Percentiles rank a stretch among this genome's conserved stretches.
Evolutionary conservation across 306 rosid genomes (phyloP).

Genomic region (Macrotyloma uniflorum): DNA sequence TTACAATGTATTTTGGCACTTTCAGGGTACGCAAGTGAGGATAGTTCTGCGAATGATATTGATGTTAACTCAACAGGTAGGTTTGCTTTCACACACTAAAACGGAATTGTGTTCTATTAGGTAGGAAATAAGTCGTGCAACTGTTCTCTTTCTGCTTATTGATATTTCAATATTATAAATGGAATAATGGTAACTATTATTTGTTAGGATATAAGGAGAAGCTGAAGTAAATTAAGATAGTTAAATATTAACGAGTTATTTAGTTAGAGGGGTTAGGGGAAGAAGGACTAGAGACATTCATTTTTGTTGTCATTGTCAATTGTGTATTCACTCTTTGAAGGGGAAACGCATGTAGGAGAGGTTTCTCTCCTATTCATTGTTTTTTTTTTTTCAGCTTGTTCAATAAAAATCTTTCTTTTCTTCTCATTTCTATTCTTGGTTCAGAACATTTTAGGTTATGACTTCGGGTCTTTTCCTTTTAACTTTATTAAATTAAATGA

Average conservation of each 20-base stretch:
- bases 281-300: too few relatives aligned
- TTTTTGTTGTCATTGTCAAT: too few relatives aligned
- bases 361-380: too few relatives aligned
- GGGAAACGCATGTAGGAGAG: too few relatives aligned
- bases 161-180: neutral
- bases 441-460: neutral
- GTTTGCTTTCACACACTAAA: slow-evolving; percentile 18
- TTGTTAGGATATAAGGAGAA: too few relatives aligned
- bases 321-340: too few relatives aligned
- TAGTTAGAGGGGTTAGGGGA: too few relatives aligned
- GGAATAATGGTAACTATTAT: neutral
- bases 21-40: slow-evolving; percentile 79
- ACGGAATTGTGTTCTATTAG: neutral
- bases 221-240: too few relatives aligned
- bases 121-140: slow-evolving; percentile 5
- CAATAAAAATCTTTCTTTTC: too few relatives aligned
- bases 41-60: slow-evolving; percentile 64
- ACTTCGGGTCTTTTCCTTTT: neutral
- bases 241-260: too few relatives aligned
- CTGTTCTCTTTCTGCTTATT: neutral
- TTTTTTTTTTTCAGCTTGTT: too few relatives aligned
- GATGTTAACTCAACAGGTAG: slow-evolving; percentile 61
- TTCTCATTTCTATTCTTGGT: too few relatives aligned
- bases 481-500: neutral
- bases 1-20: neutral